Evolutionary conservation across 164 flowering plant species (phyloP).

Genomic region (Aristolochia fimbriata): DNA sequence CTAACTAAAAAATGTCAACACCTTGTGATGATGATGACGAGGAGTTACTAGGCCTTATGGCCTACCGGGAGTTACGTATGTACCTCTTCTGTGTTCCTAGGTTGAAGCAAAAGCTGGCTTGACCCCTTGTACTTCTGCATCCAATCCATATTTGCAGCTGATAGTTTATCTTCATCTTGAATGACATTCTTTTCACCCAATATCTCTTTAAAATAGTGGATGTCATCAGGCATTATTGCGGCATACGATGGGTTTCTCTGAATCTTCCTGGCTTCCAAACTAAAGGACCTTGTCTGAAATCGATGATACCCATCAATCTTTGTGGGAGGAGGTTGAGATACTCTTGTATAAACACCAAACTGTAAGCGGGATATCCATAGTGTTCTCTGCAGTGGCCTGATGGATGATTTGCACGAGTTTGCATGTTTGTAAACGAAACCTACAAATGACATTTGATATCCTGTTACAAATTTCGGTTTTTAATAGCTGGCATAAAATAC

Average conservation of each 20-base stretch:
- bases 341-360: too few relatives aligned
- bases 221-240: slow-evolving; percentile 45
- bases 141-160: slow-evolving; percentile 78
- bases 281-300: slow-evolving; percentile 19
- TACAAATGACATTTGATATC: too few relatives aligned
- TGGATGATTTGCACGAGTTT: too few relatives aligned
- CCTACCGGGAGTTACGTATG: not conserved
- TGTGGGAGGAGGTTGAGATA: too few relatives aligned
- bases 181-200: slow-evolving; percentile 77
- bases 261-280: slow-evolving; percentile 28
- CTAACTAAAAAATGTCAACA: too few relatives aligned
- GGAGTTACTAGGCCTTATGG: not conserved
- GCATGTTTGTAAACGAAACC: too few relatives aligned
- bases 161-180: slow-evolving; percentile 61
- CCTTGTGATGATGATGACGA: not conserved
- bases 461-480: too few relatives aligned
- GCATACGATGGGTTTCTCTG: slow-evolving; percentile 53
- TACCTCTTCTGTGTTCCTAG: slow-evolving; percentile 78
- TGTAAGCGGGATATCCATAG: too few relatives aligned
- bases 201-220: slow-evolving; percentile 45
- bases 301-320: too few relatives aligned
- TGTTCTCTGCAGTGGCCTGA: too few relatives aligned
- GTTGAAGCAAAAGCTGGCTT: slow-evolving; percentile 78
- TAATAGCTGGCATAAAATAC: too few relatives aligned
- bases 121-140: slow-evolving; percentile 78